These are phyloP conservation scores for Chlamydomonas urium DNA, from an alignment of 139 green algal species.

Conservation along the genomic window DNA sequence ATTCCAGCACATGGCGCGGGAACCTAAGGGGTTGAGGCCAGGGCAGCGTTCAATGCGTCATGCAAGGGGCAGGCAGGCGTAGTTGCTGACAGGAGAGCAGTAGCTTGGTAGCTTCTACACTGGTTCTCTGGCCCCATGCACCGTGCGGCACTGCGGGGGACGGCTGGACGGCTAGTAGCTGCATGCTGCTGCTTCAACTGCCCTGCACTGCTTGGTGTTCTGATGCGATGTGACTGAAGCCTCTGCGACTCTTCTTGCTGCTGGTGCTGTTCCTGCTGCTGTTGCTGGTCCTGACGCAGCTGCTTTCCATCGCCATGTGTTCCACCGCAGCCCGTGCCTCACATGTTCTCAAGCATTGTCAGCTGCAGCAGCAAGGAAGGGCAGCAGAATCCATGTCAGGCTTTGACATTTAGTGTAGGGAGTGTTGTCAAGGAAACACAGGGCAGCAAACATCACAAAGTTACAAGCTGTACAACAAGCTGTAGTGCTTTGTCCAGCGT, in stretches of 20 bases:
- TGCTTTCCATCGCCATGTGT: too few relatives aligned
- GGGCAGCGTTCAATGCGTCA: neutral
- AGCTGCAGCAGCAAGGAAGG: neutral
- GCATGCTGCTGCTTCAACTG: neutral
- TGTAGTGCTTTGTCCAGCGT: too few relatives aligned
- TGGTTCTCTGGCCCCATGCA: neutral
- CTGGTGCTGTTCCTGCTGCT: too few relatives aligned
- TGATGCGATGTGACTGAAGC: neutral
- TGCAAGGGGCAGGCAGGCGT: neutral
- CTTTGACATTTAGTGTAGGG: too few relatives aligned
- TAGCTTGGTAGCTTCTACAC: too few relatives aligned
- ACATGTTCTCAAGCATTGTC: neutral
- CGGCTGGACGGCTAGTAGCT: neutral
- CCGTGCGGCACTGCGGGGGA: too few relatives aligned
- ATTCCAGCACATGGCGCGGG: slow-evolving; percentile 34
- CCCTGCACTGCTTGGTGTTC: neutral
- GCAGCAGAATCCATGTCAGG: too few relatives aligned
- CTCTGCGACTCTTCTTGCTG: too few relatives aligned
- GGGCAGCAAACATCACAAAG: too few relatives aligned
- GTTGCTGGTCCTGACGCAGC: too few relatives aligned
- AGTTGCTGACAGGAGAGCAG: neutral
- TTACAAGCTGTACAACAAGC: too few relatives aligned
- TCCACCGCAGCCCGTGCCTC: neutral
- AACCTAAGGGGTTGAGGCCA: slow-evolving; percentile 11
- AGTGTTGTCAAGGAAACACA: too few relatives aligned